Evolutionary conservation across 2,329 filamentous ascomycete genomes (phyloP), one percentile per base, ranked within the genome.

Genomic region (Esteya vermicola): DNA sequence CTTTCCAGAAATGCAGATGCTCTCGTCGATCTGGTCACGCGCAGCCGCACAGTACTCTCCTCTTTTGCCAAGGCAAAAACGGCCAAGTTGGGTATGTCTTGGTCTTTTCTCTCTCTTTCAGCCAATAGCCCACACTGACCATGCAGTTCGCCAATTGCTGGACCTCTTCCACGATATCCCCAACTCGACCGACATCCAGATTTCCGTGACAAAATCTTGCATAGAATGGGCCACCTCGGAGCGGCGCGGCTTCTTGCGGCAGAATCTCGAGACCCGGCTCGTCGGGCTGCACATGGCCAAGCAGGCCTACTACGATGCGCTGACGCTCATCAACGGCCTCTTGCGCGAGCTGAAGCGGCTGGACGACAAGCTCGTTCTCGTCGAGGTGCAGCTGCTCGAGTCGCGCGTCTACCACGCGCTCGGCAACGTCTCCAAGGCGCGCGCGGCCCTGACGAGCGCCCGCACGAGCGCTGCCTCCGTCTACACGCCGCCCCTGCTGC

Each of bases 1-100:
- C 31, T 21, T 42, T 53, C 14, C 47, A 86, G 81, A 63, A 84
- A 83, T 59, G 69, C 80, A 52, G 70, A 91, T 56, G 84, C 93
- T 54, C 77, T 98, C 45, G 85, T 93, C 47, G 79, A 86, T 53
- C 73, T 98, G 49, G 81, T 98, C 53, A 88, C 81, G 56, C 84
- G 85, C 59, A 94, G 86, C 61, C 78, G 89, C 56, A 82, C 83
- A 49, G 83, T 91, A 33, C 78, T 98, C 49, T 95, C 89, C 43
- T 91, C 85, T 48, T 96, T 98, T 61, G 91, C 91, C 49, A 95
- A 96, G 70, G 91, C 93, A 47, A 98, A 98, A 75, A 96, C 91
- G 25, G 85, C 91, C 42, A 98, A 98, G 66, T 71, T 98, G 47
- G 85, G 91, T 96, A 78, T 49, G 79, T 39, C 5, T 20, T 28